These are phyloP conservation scores for Hippophae tibetana DNA, from an alignment of 306 rosid species.

Conservation along the genomic window DNA sequence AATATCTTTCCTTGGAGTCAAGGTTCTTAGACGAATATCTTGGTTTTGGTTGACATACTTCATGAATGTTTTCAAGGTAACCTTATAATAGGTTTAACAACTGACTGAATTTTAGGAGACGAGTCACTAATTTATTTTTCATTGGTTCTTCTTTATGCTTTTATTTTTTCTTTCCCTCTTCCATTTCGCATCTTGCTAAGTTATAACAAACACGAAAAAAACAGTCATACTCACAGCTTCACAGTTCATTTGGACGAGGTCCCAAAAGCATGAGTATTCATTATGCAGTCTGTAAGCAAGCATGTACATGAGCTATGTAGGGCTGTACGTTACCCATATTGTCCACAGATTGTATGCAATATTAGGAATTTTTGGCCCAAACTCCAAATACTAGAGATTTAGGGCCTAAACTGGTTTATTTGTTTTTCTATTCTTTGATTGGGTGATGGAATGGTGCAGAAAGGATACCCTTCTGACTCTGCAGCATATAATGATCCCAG, in stretches of 20 bases:
- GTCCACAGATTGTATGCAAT: too few relatives aligned
- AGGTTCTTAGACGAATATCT: too few relatives aligned
- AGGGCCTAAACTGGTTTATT: background rate
- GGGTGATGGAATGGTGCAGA: constrained; percentile 43
- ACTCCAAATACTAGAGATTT: too few relatives aligned
- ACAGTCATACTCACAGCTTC: background rate
- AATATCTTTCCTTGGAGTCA: too few relatives aligned
- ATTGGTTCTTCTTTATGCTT: background rate
- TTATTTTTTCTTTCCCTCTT: background rate
- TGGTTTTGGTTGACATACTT: too few relatives aligned
- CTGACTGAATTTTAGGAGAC: constrained; percentile 1
- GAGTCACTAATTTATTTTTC: background rate
- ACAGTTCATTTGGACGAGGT: background rate
- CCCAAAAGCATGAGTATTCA: too few relatives aligned
- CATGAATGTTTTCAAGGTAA: background rate
- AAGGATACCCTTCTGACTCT: constrained; percentile 68
- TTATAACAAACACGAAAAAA: background rate
- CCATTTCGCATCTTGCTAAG: background rate
- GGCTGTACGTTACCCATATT: too few relatives aligned
- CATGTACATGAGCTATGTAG: too few relatives aligned
- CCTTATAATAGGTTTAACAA: background rate
- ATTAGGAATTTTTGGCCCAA: too few relatives aligned
- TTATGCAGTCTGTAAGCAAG: too few relatives aligned
- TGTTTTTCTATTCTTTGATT: constrained; percentile 11
- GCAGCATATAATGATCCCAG: constrained; percentile 77